Evolutionary conservation across 768 basidiomycete species (phyloP).

Genomic region (Galerina sulciceps): DNA sequence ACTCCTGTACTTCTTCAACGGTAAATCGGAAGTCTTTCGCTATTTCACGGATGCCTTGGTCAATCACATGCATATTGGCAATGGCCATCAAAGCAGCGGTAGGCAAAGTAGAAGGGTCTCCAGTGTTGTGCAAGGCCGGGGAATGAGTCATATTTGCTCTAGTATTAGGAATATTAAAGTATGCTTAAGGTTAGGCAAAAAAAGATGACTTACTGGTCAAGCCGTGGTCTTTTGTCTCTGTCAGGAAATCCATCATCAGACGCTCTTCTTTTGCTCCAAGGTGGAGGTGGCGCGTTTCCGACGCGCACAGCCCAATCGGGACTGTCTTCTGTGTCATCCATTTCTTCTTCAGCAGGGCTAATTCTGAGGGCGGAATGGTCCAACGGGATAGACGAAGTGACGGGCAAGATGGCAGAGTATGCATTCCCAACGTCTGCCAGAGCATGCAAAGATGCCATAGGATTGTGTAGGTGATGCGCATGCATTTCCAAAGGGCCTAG

Average conservation of each 20-base stretch:
- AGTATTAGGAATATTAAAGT: not conserved
- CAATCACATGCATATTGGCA: conserved; percentile 64
- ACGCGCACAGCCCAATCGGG: conserved; percentile 70
- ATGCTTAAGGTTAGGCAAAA: not conserved
- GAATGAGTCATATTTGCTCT: conserved; percentile 3
- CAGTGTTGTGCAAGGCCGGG: conserved; percentile 1
- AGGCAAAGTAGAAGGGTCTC: conserved; percentile 24
- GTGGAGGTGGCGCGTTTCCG: conserved; percentile 64
- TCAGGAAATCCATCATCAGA: conserved; percentile 33
- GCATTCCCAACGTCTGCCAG: conserved; percentile 20
- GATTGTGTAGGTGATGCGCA: conserved; percentile 19
- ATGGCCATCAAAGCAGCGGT: conserved; percentile 38
- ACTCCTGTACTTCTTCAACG: conserved; percentile 76
- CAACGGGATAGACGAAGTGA: conserved; percentile 26
- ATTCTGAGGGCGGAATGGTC: conserved; percentile 38
- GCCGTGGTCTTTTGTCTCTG: conserved; percentile 48
- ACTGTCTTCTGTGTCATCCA: conserved; percentile 58
- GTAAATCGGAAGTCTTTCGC: conserved; percentile 75
- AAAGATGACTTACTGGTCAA: conserved; percentile 36
- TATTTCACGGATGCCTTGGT: conserved; percentile 67
- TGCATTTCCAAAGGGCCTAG: conserved; percentile 10
- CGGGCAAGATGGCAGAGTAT: conserved; percentile 25
- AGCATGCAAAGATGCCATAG: conserved; percentile 21
- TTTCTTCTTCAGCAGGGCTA: conserved; percentile 66
- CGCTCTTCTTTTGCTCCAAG: conserved; percentile 61